These are phyloP conservation scores for Populus simonii DNA, from an alignment of 345 rosid species.

Conservation along the genomic window DNA sequence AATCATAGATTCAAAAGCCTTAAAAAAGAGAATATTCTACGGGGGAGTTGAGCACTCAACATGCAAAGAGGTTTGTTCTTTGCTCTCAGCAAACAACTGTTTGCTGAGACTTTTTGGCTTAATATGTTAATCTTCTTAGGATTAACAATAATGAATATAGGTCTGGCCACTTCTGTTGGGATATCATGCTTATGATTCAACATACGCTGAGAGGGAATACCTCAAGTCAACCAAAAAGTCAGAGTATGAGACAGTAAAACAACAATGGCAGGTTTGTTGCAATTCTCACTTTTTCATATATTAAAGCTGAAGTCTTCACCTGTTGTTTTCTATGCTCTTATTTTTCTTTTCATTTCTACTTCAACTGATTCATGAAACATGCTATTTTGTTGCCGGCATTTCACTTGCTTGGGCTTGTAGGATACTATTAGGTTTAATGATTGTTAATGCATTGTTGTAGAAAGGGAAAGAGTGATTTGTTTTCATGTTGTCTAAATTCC, in stretches of 20 bases:
- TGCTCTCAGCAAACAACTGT: constrained; percentile 2
- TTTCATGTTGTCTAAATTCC: not conserved
- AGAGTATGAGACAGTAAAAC: constrained; percentile 81
- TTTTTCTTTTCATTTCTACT: not conserved
- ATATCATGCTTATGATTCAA: constrained; percentile 71
- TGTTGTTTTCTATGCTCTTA: not conserved
- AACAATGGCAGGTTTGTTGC: constrained; percentile 80
- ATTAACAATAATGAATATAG: constrained; percentile 37
- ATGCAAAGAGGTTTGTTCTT: constrained; percentile 70
- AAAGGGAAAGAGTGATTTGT: not conserved
- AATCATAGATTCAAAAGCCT: constrained; percentile 60
- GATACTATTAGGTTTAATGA: not conserved
- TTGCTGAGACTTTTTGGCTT: not conserved
- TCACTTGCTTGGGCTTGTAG: not conserved
- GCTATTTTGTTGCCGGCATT: not conserved
- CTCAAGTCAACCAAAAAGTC: constrained; percentile 50
- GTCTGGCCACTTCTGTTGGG: constrained; percentile 90
- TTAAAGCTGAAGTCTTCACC: not conserved
- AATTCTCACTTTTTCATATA: not conserved
- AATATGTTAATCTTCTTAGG: constrained; percentile 14
- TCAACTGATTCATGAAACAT: not conserved
- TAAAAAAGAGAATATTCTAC: constrained; percentile 79
- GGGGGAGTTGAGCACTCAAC: constrained; percentile 81
- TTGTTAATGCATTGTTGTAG: constrained; percentile 1
- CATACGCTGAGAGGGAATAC: constrained; percentile 83